phyloP scores from a whole-genome alignment of 768 basidiomycete species.

The Tephrocybe sp. region DNA sequence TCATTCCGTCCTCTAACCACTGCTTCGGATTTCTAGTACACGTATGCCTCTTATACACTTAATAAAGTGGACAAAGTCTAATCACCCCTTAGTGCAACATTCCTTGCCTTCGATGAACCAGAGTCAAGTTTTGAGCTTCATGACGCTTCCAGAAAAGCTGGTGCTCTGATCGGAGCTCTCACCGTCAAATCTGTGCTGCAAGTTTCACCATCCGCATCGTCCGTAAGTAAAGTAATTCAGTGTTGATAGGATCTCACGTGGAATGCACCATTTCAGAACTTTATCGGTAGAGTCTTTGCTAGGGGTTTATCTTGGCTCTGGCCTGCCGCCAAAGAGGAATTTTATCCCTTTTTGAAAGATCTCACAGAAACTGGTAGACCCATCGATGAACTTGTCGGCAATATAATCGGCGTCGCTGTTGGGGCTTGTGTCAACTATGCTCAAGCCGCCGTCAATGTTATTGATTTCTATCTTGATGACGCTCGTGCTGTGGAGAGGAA shows the following conservation, averaged over 20 bases:
- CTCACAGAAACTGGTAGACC: conserved; percentile 35
- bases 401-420: conserved; percentile 45
- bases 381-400: conserved; percentile 39
- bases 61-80: not conserved
- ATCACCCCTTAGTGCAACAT: conserved; percentile 16
- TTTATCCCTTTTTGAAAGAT: conserved; percentile 36
- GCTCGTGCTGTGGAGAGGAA: conserved; percentile 34
- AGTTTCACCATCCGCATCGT: conserved; percentile 22
- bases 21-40: conserved; percentile 6
- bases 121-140: conserved; percentile 32
- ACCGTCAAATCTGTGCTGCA: conserved; percentile 30
- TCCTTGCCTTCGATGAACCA: conserved; percentile 28
- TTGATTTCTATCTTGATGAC: conserved; percentile 54
- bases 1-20: not conserved
- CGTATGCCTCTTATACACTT: conserved; percentile 1
- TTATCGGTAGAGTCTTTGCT: conserved; percentile 7
- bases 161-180: conserved; percentile 26
- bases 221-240: conserved; percentile 21
- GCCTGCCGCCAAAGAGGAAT: conserved; percentile 27
- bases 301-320: conserved; percentile 6
- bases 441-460: conserved; percentile 46
- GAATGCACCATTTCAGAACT: conserved; percentile 1
- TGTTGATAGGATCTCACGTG: not conserved
- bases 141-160: conserved; percentile 26
- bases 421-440: conserved; percentile 45